Percentiles rank a stretch among this genome's conserved stretches.
Evolutionary conservation across 1,284 basidiomycete species (phyloP).

Genomic region (Ganoderma lingzhi): DNA sequence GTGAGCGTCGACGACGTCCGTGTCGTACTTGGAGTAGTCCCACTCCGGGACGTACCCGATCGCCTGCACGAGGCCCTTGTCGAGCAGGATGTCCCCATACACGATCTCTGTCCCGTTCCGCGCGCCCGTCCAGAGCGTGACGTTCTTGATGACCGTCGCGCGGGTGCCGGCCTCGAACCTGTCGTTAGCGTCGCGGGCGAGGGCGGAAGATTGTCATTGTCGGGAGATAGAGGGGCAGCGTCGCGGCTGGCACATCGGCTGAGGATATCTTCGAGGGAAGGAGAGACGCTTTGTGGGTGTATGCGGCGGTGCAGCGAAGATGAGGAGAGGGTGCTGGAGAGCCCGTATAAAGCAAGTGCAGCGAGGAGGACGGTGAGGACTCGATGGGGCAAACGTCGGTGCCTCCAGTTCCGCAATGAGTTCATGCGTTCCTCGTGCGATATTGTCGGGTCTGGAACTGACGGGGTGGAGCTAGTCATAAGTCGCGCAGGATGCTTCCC

Average conservation of each 20-base stretch:
- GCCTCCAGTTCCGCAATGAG: conserved; percentile 1
- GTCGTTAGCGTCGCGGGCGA: conserved; percentile 67
- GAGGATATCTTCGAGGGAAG: conserved; percentile 54
- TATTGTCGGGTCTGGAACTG: neutral
- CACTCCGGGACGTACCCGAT: conserved; percentile 60
- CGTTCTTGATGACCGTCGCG: conserved; percentile 78
- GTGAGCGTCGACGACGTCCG: conserved; percentile 61
- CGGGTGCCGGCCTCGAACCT: conserved; percentile 74
- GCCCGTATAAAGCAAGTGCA: conserved; percentile 31
- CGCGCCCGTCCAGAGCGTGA: conserved; percentile 82
- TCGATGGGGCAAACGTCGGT: conserved; percentile 22
- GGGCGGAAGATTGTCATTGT: conserved; percentile 54
- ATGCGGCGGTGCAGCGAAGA: conserved; percentile 6
- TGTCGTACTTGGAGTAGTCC: conserved; percentile 46
- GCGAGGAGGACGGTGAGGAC: conserved; percentile 31
- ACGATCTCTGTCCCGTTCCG: conserved; percentile 71
- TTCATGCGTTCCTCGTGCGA: conserved; percentile 6
- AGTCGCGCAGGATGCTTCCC: conserved; percentile 1
- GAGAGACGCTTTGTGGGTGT: conserved; percentile 43
- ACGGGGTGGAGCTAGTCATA: neutral
- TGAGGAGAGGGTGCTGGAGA: conserved; percentile 29
- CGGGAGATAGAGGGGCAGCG: conserved; percentile 55
- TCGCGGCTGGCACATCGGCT: conserved; percentile 56
- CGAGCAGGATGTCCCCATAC: conserved; percentile 65
- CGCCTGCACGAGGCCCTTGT: conserved; percentile 64